Evolutionary conservation across 2,329 filamentous ascomycete species (phyloP).

Genomic region (Ophiostoma australiae): DNA sequence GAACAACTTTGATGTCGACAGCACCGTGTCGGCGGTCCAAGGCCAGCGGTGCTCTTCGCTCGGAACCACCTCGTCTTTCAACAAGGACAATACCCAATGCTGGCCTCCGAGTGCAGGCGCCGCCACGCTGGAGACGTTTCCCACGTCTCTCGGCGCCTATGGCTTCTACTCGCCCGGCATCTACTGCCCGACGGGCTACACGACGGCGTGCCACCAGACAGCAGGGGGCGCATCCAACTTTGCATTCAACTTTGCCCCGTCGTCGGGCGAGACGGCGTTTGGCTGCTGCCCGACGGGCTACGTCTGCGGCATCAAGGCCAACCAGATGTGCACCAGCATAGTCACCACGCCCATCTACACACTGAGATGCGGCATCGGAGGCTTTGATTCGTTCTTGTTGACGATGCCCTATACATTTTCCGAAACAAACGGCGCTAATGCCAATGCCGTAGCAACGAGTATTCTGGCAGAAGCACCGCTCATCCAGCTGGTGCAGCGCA

Average conservation of each 20-base stretch:
- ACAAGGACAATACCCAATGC: background rate
- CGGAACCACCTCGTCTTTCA: background rate
- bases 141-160: background rate
- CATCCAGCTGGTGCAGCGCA: background rate
- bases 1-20: background rate
- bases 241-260: background rate
- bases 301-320: background rate
- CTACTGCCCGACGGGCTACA: background rate
- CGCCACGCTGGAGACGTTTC: background rate
- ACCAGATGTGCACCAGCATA: background rate
- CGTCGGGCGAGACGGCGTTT: background rate
- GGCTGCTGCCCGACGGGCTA: background rate
- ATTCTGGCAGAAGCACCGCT: background rate
- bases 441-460: background rate
- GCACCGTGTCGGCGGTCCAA: background rate
- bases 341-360: background rate
- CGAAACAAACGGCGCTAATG: background rate
- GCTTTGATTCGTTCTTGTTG: background rate
- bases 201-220: background rate
- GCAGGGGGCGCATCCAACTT: background rate
- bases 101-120: background rate
- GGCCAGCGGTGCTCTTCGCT: background rate
- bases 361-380: background rate
- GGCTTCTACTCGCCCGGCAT: background rate
- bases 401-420: background rate